Evolutionary conservation across 2,329 filamentous ascomycete genomes (phyloP), one percentile per base, ranked within the genome.

Genomic region (Phialophora chinensis): DNA sequence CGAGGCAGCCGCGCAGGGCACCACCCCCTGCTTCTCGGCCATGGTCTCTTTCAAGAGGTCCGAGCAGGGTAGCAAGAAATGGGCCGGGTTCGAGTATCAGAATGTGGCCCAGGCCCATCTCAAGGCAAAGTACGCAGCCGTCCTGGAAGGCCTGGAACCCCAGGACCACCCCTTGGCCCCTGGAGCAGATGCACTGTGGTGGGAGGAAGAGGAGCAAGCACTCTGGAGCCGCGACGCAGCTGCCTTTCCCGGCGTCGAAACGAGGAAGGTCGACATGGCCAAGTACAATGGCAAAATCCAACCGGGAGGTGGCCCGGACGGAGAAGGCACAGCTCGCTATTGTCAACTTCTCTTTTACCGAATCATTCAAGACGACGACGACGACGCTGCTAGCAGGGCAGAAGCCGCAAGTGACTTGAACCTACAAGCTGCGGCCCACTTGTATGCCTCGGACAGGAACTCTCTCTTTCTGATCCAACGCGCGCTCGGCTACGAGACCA

Each of bases 401-500:
- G 42, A 66, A 65, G 60, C 60, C 23, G 29, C 58, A 4, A 77
- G 73, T 67, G 78, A 74, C 58, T 80, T 84, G 35, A 87, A 87
- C 69, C 74, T 87, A 20, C 85, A 87, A 69, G 82, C 84, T 0
- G 85, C 83, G 69, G 85, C 84, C 2, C 86, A 88, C 73, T 76
- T 87, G 52, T 87, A 86, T 71, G 82, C 85, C 0, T 84, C 82
- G 38, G 86, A 87, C 70, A 80, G 82, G 27, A 87, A 87, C 64
- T 83, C 82, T 20, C 75, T 87, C 12, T 82, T 83, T 73, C 74
- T 86, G 53, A 79, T 86, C 1, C 78, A 83, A 2, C 83, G 83
- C 25, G 81, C 84, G 17, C 73, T 84, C n/a, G 80, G 80, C 0
- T 74, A 81, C 27, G 77, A 75, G 27, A 74, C 78, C 44, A 68